These are phyloP conservation scores for Plasmodium coatneyi DNA, from an alignment of 169 alveolate genomes.

Conservation along the genomic window DNA sequence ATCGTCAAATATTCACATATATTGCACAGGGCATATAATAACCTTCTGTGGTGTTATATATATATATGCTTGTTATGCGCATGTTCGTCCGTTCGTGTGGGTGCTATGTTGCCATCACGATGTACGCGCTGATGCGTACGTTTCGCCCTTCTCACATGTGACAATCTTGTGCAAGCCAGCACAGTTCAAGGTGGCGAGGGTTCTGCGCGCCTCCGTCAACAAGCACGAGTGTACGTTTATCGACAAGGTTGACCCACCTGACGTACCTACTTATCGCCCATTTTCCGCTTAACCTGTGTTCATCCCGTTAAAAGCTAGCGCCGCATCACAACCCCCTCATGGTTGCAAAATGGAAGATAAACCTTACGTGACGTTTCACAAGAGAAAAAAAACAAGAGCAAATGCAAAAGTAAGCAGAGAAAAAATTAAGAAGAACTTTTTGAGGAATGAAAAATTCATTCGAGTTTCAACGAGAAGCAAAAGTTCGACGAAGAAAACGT, in stretches of 20 bases:
- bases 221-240: not conserved
- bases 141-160: not conserved
- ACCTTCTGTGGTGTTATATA: not conserved
- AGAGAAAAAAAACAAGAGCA: slow-evolving; percentile 67
- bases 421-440: slow-evolving; percentile 56
- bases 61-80: not conserved
- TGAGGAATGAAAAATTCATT: slow-evolving; percentile 45
- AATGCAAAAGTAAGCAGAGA: slow-evolving; percentile 67
- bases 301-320: not conserved
- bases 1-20: not conserved
- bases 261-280: not conserved
- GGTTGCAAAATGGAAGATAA: slow-evolving; percentile 72
- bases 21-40: not conserved
- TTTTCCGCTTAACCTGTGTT: not conserved
- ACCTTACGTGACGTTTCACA: slow-evolving; percentile 34
- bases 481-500: slow-evolving; percentile 46
- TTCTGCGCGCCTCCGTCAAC: not conserved
- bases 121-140: not conserved
- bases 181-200: not conserved
- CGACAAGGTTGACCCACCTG: not conserved
- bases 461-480: slow-evolving; percentile 46
- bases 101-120: not conserved
- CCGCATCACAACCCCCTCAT: not conserved
- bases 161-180: not conserved
- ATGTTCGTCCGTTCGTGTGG: not conserved